These are phyloP conservation scores for Xylaria sp. DNA, from an alignment of 2,329 filamentous ascomycete species.

Conservation along the genomic window DNA sequence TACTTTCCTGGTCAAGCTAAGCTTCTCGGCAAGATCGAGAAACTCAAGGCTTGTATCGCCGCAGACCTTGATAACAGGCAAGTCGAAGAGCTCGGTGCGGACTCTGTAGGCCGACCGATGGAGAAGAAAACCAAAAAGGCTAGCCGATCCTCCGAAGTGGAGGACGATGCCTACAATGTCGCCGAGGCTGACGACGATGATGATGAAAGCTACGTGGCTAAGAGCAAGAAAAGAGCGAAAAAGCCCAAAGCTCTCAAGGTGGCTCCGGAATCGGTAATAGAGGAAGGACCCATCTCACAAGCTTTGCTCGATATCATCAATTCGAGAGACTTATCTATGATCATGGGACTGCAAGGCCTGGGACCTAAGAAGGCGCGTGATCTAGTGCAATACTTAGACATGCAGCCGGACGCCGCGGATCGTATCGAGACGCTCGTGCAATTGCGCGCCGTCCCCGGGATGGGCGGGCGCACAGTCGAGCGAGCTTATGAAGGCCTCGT, in stretches of 20 bases:
- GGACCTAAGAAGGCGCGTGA: constrained; percentile 77
- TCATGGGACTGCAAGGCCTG: constrained; percentile 75
- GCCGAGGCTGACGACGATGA: constrained; percentile 53
- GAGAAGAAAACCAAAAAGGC: constrained; percentile 48
- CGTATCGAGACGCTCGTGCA: constrained; percentile 62
- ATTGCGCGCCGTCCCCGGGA: constrained; percentile 65
- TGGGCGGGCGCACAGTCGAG: constrained; percentile 67
- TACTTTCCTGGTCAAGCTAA: constrained; percentile 90
- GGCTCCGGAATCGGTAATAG: constrained; percentile 36
- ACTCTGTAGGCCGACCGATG: constrained; percentile 29
- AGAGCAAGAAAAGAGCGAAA: constrained; percentile 42
- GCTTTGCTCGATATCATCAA: constrained; percentile 78
- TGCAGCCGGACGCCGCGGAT: constrained; percentile 55
- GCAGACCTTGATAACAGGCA: constrained; percentile 43
- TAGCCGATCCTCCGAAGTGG: constrained; percentile 42
- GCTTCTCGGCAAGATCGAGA: constrained; percentile 75
- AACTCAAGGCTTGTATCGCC: constrained; percentile 65
- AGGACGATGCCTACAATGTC: constrained; percentile 49
- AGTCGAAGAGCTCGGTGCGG: constrained; percentile 20
- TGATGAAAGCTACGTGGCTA: constrained; percentile 48
- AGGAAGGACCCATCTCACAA: constrained; percentile 56
- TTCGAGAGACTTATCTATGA: constrained; percentile 73
- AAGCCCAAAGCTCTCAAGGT: constrained; percentile 38
- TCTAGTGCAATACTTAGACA: constrained; percentile 66
- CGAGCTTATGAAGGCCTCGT: constrained; percentile 64